Evolutionary conservation across 768 basidiomycete genomes (phyloP).

Genomic region (Rubroboletus satanas): DNA sequence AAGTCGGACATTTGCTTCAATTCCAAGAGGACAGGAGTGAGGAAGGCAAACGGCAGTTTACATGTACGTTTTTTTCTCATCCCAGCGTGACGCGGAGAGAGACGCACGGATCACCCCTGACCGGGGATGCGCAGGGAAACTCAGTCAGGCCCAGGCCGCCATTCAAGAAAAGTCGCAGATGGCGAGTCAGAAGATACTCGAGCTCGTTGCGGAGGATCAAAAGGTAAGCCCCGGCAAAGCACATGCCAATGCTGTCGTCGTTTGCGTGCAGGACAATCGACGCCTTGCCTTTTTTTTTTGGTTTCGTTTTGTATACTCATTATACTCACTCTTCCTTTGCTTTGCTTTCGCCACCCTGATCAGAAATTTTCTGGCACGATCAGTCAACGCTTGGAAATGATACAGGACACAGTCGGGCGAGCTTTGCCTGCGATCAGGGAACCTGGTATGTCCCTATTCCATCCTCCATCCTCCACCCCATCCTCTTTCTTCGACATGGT

Average conservation of each 20-base stretch:
- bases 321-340: background rate
- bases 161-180: slow-evolving; percentile 17
- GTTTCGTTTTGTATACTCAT: background rate
- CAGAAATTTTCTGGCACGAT: slow-evolving; percentile 12
- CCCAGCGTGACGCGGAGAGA: background rate
- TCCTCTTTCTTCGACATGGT: background rate
- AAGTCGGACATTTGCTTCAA: slow-evolving; percentile 17
- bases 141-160: slow-evolving; percentile 9
- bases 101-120: background rate
- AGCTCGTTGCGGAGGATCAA: slow-evolving; percentile 16
- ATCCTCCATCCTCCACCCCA: background rate
- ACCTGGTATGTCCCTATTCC: background rate
- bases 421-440: slow-evolving; percentile 11
- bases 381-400: slow-evolving; percentile 13
- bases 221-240: background rate
- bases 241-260: background rate
- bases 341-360: background rate
- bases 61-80: background rate
- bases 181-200: slow-evolving; percentile 14
- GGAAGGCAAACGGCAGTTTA: slow-evolving; percentile 13
- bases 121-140: slow-evolving; percentile 1
- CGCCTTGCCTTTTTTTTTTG: background rate
- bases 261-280: background rate
- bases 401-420: slow-evolving; percentile 10
- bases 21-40: slow-evolving; percentile 19